Base-by-base conservation (phyloP, 2,329 filamentous ascomycete genomes). In the Aspergillus viridinutans region DNA sequence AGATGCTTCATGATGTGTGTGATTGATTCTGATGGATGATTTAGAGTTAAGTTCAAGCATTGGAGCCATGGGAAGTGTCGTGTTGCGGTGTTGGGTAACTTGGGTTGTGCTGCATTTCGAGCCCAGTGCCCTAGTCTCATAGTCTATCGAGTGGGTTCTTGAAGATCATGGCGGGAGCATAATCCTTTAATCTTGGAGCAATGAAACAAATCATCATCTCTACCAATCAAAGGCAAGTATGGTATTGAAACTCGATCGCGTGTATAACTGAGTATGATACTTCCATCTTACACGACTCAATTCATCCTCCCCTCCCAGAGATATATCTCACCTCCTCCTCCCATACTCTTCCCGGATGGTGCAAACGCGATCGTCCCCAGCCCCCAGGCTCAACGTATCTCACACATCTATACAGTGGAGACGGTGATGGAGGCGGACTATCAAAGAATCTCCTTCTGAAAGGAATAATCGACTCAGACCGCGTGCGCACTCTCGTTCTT, bases 251-350 rank as follows among this genome's bases (percentile, higher is more conserved):
- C 14, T 38, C 14, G 4, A 17, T 38, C 17, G 32, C 32, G 2
- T 17, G 32, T 38, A 38, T 38, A 35, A 14, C 32, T 7, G 17
- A 32, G 4, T 32, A 32, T 32, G 29, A 32, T 32, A 5, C 10
- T 14, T 10, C 29, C 29, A 12, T 14, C 29, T 14, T 38, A 17
- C 32, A 17, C 1, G 5, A 6, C 32, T 49, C 32, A n/a, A 25
- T 17, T 38, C 40, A 57, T 59, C 48, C 49, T 21, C 21, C 51
- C 50, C 53, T 21, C n/a, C 49, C 54, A 35, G 56, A 50, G 56
- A 65, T 62, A 62, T 61, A 64, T 29, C 61, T 54, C 23, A 64
- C 56, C n/a, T 60, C 56, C 40, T 49, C 45, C 32, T 53, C 53
- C 50, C 53, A 57, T 12, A 48, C 53, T 21, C 58, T 48, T n/a